phyloP scores from a whole-genome alignment of 352 stramenopile species.

The Globisporangium echinulatum region DNA sequence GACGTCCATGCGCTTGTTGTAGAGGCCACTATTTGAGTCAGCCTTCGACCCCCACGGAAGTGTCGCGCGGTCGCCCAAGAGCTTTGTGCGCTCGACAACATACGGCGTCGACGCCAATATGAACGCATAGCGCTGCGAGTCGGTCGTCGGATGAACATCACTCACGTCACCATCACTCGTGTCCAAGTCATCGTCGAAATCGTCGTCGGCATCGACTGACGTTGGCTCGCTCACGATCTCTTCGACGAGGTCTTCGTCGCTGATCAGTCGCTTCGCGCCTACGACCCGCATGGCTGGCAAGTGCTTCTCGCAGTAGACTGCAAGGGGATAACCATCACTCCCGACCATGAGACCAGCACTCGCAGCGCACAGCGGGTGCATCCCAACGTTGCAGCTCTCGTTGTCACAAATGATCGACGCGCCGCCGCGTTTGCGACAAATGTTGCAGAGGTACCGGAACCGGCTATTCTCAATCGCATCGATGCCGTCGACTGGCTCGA shows the following conservation, averaged over 20 bases:
- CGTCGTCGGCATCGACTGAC: slow-evolving; percentile 19
- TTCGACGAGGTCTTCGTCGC: slow-evolving; percentile 75
- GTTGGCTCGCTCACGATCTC: slow-evolving; percentile 80
- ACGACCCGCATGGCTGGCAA: slow-evolving; percentile 55
- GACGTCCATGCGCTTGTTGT: slow-evolving; percentile 16
- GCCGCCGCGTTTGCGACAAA: slow-evolving; percentile 74
- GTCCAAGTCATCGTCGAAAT: neutral
- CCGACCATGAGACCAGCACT: slow-evolving; percentile 80
- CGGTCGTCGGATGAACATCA: slow-evolving; percentile 15
- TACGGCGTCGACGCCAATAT: slow-evolving; percentile 72
- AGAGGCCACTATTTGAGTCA: neutral
- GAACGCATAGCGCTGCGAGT: slow-evolving; percentile 55
- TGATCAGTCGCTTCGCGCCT: slow-evolving; percentile 78
- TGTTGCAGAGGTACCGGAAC: slow-evolving; percentile 74
- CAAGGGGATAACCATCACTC: slow-evolving; percentile 55
- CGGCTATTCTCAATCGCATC: slow-evolving; percentile 80
- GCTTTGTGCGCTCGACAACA: slow-evolving; percentile 37
- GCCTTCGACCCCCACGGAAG: slow-evolving; percentile 14
- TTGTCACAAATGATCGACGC: slow-evolving; percentile 77
- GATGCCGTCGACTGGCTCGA: slow-evolving; percentile 79
- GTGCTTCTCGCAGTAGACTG: slow-evolving; percentile 82
- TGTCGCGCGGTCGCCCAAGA: slow-evolving; percentile 37
- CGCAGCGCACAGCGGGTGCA: slow-evolving; percentile 70
- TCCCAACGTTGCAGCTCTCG: slow-evolving; percentile 71
- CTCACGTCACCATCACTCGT: neutral